Evolutionary conservation across 2,329 filamentous ascomycete genomes (phyloP).

Genomic region (Dothiorella sarmentorum): DNA sequence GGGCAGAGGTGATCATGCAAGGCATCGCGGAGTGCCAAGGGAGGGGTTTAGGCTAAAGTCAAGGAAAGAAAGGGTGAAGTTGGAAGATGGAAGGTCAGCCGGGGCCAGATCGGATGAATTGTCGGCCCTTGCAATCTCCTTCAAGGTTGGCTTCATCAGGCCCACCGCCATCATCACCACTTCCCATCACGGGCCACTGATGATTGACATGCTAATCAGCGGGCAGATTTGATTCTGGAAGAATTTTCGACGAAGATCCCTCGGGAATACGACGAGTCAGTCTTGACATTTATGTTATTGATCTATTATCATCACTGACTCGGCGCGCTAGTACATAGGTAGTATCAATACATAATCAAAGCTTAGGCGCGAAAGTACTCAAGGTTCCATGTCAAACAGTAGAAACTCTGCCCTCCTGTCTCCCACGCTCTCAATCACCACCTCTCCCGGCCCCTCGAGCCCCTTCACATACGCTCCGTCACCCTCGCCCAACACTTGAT

Average conservation of each 20-base stretch:
- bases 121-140: neutral
- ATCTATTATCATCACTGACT: neutral
- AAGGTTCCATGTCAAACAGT: conserved; percentile 46
- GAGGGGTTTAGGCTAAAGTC: conserved; percentile 10
- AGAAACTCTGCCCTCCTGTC: conserved; percentile 47
- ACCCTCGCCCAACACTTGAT: conserved; percentile 67
- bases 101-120: neutral
- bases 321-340: neutral
- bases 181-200: neutral
- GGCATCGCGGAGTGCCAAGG: neutral
- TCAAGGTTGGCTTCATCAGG: neutral
- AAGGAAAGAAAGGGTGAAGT: neutral
- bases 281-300: too few relatives aligned
- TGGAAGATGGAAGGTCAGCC: neutral
- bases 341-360: neutral
- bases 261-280: too few relatives aligned
- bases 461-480: conserved; percentile 74
- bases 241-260: too few relatives aligned
- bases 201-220: too few relatives aligned
- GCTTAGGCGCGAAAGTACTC: neutral
- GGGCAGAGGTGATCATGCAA: neutral
- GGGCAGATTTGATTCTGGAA: too few relatives aligned
- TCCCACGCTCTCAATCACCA: conserved; percentile 47
- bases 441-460: conserved; percentile 40
- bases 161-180: neutral